These are phyloP conservation scores for Dothideomycetes sp. DNA, from an alignment of 2,329 filamentous ascomycete species.

Conservation along the genomic window DNA sequence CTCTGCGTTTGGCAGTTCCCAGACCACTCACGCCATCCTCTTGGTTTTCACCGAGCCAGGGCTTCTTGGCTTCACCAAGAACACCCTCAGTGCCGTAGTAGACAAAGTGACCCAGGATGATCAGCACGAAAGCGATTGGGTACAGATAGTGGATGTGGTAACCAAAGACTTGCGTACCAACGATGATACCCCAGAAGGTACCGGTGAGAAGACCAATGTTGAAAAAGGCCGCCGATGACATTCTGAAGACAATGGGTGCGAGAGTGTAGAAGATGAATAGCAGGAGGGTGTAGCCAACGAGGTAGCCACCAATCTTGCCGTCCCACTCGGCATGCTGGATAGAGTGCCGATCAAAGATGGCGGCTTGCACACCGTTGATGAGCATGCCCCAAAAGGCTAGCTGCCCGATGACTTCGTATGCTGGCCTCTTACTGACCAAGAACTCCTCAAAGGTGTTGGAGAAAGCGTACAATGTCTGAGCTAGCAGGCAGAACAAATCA, in stretches of 20 bases:
- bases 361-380: conserved; percentile 85
- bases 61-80: conserved; percentile 83
- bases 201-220: conserved; percentile 89
- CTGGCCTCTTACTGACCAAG: conserved; percentile 72
- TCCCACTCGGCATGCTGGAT: conserved; percentile 45
- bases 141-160: conserved; percentile 79
- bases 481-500: conserved; percentile 81
- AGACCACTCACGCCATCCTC: conserved; percentile 68
- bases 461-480: conserved; percentile 83
- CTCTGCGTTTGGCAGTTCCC: conserved; percentile 68
- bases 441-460: conserved; percentile 91
- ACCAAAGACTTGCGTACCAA: conserved; percentile 79
- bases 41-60: conserved; percentile 85
- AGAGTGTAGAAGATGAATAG: conserved; percentile 79
- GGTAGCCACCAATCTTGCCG: conserved; percentile 58
- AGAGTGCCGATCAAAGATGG: conserved; percentile 74
- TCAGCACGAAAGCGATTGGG: conserved; percentile 87
- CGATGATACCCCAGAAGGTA: conserved; percentile 95
- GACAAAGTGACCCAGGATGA: conserved; percentile 71
- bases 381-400: conserved; percentile 77
- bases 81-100: conserved; percentile 81
- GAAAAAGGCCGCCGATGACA: conserved; percentile 87
- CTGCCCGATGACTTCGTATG: conserved; percentile 91
- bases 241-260: conserved; percentile 77
- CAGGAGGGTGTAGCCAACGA: conserved; percentile 80